Evolutionary conservation across 2,329 filamentous ascomycete species (phyloP).

Genomic region (Bimuria novae-zelandiae): DNA sequence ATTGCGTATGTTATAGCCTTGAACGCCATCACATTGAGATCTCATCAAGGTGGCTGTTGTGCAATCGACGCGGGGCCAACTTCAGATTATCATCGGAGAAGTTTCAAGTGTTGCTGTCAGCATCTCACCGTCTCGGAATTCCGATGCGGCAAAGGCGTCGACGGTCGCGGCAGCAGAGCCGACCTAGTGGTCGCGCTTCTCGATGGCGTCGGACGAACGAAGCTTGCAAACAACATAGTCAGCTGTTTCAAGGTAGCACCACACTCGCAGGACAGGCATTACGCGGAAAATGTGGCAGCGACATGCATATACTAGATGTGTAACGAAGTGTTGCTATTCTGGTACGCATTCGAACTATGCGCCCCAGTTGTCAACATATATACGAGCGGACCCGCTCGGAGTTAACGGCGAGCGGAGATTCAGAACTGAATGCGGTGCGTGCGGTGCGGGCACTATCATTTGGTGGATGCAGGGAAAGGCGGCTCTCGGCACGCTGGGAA

Average conservation of each 20-base stretch:
- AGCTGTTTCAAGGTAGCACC: conserved; percentile 2
- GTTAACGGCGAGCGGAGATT: not conserved
- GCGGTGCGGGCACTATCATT: not conserved
- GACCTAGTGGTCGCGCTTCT: too few species aligned
- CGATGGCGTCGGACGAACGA: not conserved
- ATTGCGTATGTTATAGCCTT: too few species aligned
- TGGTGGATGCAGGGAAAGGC: not conserved
- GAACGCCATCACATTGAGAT: too few species aligned
- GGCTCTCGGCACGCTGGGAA: conserved; percentile 4
- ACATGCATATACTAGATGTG: not conserved
- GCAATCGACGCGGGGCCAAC: too few species aligned
- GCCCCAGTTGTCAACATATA: not conserved
- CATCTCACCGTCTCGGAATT: not conserved
- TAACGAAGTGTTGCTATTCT: not conserved
- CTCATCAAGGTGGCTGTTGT: too few species aligned
- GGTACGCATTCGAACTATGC: not conserved
- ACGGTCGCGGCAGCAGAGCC: too few species aligned
- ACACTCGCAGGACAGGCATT: not conserved
- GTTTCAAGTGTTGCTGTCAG: too few species aligned
- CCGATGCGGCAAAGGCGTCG: not conserved
- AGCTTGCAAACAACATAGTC: not conserved
- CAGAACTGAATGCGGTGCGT: not conserved
- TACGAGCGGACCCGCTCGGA: not conserved
- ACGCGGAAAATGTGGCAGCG: not conserved
- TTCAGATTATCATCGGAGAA: too few species aligned